Evolutionary conservation across 225 moss, liverwort and hornwort species (phyloP).

Genomic region (Physcomitrium patens): DNA sequence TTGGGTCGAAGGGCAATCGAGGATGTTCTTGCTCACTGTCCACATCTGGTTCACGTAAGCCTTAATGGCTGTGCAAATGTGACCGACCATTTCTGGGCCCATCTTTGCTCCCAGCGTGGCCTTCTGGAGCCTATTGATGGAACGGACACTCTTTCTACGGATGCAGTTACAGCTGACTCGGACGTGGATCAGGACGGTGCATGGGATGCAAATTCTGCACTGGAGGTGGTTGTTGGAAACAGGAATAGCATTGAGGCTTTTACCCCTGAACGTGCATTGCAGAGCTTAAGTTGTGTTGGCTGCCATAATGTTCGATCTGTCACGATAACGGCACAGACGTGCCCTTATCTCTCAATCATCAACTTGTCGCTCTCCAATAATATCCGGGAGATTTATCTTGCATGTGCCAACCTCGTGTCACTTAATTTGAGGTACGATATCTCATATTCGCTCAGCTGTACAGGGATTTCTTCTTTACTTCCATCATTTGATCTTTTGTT

Average conservation of each 20-base stretch:
- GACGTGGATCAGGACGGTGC: constrained; percentile 27
- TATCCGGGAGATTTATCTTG: constrained; percentile 82
- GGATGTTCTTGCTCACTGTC: constrained; percentile 60
- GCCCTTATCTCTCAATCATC: constrained; percentile 78
- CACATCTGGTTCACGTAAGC: constrained; percentile 59
- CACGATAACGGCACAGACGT: constrained; percentile 65
- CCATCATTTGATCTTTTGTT: neutral
- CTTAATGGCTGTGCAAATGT: constrained; percentile 60
- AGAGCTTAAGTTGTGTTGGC: constrained; percentile 91
- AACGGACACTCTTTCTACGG: neutral
- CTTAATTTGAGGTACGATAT: constrained; percentile 80
- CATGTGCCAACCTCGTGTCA: constrained; percentile 78
- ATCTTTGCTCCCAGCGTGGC: constrained; percentile 26
- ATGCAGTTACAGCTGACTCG: constrained; percentile 16
- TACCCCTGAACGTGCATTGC: constrained; percentile 62
- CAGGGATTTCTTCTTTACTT: neutral
- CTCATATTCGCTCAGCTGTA: neutral
- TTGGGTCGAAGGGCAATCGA: constrained; percentile 55
- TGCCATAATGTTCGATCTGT: constrained; percentile 89
- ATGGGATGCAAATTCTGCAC: constrained; percentile 27
- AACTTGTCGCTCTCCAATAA: constrained; percentile 90
- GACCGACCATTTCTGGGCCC: constrained; percentile 58
- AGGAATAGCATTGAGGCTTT: constrained; percentile 28
- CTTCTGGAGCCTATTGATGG: neutral
- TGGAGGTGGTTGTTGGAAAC: constrained; percentile 31